phyloP scores from a whole-genome alignment of 345 rosid species.

The Salix suchowensis region DNA sequence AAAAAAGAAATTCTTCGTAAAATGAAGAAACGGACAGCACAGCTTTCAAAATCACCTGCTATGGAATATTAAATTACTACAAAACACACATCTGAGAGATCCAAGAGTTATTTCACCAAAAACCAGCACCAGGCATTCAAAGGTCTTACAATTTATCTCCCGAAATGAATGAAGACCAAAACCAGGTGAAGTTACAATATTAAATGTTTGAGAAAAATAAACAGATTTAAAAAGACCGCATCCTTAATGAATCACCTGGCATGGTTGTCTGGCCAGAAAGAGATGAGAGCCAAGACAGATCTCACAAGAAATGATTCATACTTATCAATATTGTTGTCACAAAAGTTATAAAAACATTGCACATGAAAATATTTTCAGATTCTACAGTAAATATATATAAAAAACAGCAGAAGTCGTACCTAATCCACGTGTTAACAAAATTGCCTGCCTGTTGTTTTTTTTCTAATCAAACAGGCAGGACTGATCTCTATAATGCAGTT shows the following conservation, averaged over 20 bases:
- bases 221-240: neutral
- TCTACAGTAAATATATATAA: neutral
- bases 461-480: slow-evolving; percentile 12
- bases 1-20: slow-evolving; percentile 10
- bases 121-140: neutral
- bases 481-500: slow-evolving; percentile 10
- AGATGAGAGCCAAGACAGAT: neutral
- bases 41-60: slow-evolving; percentile 30
- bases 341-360: slow-evolving; percentile 9
- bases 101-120: neutral
- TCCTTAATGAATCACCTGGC: neutral
- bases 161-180: neutral
- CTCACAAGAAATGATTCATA: neutral
- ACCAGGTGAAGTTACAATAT: neutral
- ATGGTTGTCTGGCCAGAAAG: slow-evolving; percentile 23
- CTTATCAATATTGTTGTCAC: neutral
- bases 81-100: slow-evolving; percentile 6
- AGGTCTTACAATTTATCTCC: neutral
- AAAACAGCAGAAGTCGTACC: neutral
- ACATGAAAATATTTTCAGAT: slow-evolving; percentile 4
- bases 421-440: slow-evolving; percentile 6
- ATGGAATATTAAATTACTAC: neutral
- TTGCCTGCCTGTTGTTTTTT: neutral
- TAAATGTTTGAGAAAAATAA: neutral
- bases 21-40: slow-evolving; percentile 9